A percentile compares a stretch with the other conserved stretches of the same genome.
Evolutionary conservation across 345 rosid genomes (phyloP).

Genomic region (Salix arbutifolia): DNA sequence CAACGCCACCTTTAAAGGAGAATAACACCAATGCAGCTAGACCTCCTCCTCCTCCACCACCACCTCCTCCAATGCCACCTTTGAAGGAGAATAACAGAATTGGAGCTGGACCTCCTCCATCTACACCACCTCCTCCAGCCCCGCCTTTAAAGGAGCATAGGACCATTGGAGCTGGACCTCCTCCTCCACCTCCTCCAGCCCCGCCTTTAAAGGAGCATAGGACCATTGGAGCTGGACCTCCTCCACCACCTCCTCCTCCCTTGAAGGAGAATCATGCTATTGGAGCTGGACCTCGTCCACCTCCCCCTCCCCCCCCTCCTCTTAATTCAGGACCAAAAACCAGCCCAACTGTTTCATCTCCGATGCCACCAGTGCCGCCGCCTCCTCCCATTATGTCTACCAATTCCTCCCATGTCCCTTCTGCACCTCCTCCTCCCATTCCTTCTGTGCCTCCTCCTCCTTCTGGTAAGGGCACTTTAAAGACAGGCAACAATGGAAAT

Average conservation of each 20-base stretch:
- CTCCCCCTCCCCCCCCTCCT: slow-evolving; percentile 9
- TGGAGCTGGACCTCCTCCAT: slow-evolving; percentile 8
- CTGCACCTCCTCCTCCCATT: slow-evolving; percentile 42
- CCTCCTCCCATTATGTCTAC: slow-evolving; percentile 29
- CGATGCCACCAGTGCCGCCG: slow-evolving; percentile 45
- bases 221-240: background rate
- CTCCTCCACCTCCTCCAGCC: slow-evolving; percentile 24
- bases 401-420: slow-evolving; percentile 28
- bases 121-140: slow-evolving; percentile 19
- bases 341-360: slow-evolving; percentile 14
- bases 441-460: slow-evolving; percentile 48
- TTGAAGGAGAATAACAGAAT: background rate
- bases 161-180: slow-evolving; percentile 23
- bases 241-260: slow-evolving; percentile 14
- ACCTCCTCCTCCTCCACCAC: slow-evolving; percentile 27
- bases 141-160: slow-evolving; percentile 27
- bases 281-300: background rate
- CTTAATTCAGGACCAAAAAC: slow-evolving; percentile 18
- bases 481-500: slow-evolving; percentile 8
- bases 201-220: slow-evolving; percentile 4
- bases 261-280: background rate
- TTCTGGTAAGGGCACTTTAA: slow-evolving; percentile 27
- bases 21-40: background rate
- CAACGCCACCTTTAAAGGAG: slow-evolving; percentile 9
- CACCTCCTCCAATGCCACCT: slow-evolving; percentile 21